phyloP scores from a whole-genome alignment of 208 protist genomes.

The Wallacemonas collosoma region DNA sequence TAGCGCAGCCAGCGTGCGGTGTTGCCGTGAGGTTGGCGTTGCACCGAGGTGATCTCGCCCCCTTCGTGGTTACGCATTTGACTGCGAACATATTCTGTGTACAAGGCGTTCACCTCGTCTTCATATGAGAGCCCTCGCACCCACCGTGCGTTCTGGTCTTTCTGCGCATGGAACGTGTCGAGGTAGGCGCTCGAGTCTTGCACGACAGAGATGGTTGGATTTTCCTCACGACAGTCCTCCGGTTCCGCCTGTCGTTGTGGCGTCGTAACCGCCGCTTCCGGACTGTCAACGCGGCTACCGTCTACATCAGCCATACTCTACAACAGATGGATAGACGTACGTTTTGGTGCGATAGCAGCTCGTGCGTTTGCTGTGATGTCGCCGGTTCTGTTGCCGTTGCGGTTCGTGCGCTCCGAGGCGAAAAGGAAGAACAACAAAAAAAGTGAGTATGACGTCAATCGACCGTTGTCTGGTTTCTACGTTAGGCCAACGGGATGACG shows the following conservation, averaged over 20 bases:
- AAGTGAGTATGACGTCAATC: no score
- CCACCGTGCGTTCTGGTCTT: constrained; percentile 54
- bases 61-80: neutral
- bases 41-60: neutral
- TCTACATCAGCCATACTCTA: neutral
- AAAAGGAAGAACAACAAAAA: no score
- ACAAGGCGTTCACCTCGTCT: constrained; percentile 30
- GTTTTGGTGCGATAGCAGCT: no score
- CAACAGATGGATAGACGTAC: neutral
- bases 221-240: constrained; percentile 3
- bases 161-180: constrained; percentile 33
- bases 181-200: constrained; percentile 68
- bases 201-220: constrained; percentile 43
- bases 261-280: neutral
- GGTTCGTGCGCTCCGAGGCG: no score
- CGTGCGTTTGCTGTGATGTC: no score
- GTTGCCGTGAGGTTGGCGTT: neutral
- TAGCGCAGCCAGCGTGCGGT: constrained; percentile 35
- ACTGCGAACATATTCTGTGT: constrained; percentile 15
- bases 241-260: neutral
- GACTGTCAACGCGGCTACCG: neutral
- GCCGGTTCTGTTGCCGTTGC: no score
- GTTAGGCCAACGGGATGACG: no score
- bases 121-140: constrained; percentile 73
- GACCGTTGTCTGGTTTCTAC: no score